These are phyloP conservation scores for Exophiala xenobiotica DNA, from an alignment of 2,329 filamentous ascomycete species.

Conservation along the genomic window DNA sequence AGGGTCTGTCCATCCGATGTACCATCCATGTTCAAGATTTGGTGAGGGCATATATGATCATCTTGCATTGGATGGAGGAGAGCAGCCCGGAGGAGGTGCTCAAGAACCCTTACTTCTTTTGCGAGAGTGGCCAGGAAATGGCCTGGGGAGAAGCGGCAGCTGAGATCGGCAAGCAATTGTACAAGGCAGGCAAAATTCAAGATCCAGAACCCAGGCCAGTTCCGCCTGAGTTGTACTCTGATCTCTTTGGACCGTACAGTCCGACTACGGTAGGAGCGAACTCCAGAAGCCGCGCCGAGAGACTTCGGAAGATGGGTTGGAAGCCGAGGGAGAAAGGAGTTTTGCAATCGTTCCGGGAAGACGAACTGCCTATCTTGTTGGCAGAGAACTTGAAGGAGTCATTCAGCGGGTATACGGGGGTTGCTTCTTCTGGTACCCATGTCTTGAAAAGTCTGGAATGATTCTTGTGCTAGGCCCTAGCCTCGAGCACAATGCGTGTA, in stretches of 20 bases:
- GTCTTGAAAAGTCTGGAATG: constrained; percentile 12
- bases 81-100: constrained; percentile 34
- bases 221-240: constrained; percentile 39
- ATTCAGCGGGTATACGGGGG: constrained; percentile 9
- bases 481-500: too few species aligned
- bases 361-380: constrained; percentile 37
- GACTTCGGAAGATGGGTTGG: constrained; percentile 49
- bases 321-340: constrained; percentile 46
- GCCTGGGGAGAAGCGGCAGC: constrained; percentile 45
- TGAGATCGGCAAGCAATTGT: constrained; percentile 40
- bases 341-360: constrained; percentile 40
- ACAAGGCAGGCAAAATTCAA: constrained; percentile 40
- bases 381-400: constrained; percentile 17
- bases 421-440: constrained; percentile 11
- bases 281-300: constrained; percentile 45
- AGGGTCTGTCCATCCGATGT: constrained; percentile 43
- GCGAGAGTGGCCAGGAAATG: constrained; percentile 46
- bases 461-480: too few species aligned
- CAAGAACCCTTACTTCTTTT: constrained; percentile 52
- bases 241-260: constrained; percentile 43
- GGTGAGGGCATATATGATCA: constrained; percentile 45
- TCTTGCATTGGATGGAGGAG: constrained; percentile 49
- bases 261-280: constrained; percentile 44
- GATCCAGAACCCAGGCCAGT: constrained; percentile 40
- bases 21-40: constrained; percentile 51